Evolutionary conservation across 495 filamentous ascomycete genomes (phyloP).

Genomic region (Xylaria palmicola): DNA sequence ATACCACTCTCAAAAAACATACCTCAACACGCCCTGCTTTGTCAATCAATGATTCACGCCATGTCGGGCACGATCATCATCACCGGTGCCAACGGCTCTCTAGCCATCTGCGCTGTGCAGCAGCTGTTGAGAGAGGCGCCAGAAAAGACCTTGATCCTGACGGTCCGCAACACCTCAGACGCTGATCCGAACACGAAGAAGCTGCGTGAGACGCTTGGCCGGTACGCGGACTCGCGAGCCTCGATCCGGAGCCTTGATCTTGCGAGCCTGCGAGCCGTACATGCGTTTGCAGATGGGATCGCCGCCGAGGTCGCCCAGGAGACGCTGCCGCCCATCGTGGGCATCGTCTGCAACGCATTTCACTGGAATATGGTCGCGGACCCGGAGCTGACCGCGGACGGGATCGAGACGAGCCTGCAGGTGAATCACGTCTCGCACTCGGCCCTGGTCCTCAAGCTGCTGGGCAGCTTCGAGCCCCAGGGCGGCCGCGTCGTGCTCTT

Average conservation of each 20-base stretch:
- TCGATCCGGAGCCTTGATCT: constrained; percentile 42
- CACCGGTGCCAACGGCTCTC: constrained; percentile 32
- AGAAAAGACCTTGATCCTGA: constrained; percentile 34
- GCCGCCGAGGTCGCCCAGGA: constrained; percentile 25
- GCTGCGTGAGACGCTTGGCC: constrained; percentile 28
- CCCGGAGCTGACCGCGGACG: constrained; percentile 40
- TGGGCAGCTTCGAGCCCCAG: constrained; percentile 40
- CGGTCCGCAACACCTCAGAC: constrained; percentile 39
- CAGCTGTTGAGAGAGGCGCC: constrained; percentile 38
- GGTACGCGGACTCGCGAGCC: constrained; percentile 25
- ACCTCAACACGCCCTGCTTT: no score
- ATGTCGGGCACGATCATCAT: constrained; percentile 20
- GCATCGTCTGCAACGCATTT: constrained; percentile 47
- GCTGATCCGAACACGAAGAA: constrained; percentile 41
- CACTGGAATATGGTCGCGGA: constrained; percentile 42
- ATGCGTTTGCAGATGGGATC: constrained; percentile 28
- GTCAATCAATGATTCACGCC: constrained; percentile 37
- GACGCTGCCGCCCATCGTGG: constrained; percentile 35
- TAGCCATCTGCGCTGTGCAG: constrained; percentile 41
- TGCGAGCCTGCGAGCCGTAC: constrained; percentile 32
- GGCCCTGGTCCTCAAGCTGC: constrained; percentile 42
- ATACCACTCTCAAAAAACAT: no score
- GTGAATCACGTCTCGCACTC: constrained; percentile 46
- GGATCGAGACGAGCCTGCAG: constrained; percentile 46
- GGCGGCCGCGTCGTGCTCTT: constrained; percentile 44